Evolutionary conservation across 2,329 filamentous ascomycete genomes (phyloP), one percentile per base, ranked within the genome.

Genomic region (Epichloe baconii): DNA sequence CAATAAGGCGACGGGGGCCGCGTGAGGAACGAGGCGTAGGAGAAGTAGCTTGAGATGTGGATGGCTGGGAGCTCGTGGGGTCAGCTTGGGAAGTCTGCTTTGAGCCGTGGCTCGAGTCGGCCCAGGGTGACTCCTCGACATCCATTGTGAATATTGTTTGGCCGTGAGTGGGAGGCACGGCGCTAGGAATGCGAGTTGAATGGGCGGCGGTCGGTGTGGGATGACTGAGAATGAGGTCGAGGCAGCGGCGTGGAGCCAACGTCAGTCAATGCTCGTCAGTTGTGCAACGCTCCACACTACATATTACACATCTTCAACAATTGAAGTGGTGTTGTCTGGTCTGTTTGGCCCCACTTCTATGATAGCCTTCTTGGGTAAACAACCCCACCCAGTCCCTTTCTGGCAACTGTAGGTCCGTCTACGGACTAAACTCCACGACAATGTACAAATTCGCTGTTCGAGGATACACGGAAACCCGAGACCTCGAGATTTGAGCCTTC

Each of bases 1-100:
- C 83, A 58, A 83, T 82, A 62, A 88, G 72, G 55, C 82, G 79
- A 57, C 82, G 80, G 38, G 75, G 74, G n/a, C 68, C 64, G 55
- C 74, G 72, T 26, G 71, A 71, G 11, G 71, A 65, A 35, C 74
- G 71, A 55, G 67, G 61, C 21, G 66, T 56, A 34, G 68, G 51
- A 26, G 63, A 58, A 23, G 49, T 14, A 47, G 44, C 37, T 47
- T 54, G 52, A 14, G 52, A 40, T 23, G 42, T 21, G 53, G 62
- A 52, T 36, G 58, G 57, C 57, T 64, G 62, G 50, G 64, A 58
- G 44, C 58, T 54, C 38, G 61, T 57, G 51, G 61, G 57, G 47
- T 68, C 64, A 53, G 57, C 56, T 47, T 68, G 60, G 52, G 68
- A 66, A 49, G 63, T 51, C 49, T 57, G 59, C 52, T 59, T 58